Conservation (phyloP, 768 basidiomycete genomes). For the Leccinum boreale region DNA sequence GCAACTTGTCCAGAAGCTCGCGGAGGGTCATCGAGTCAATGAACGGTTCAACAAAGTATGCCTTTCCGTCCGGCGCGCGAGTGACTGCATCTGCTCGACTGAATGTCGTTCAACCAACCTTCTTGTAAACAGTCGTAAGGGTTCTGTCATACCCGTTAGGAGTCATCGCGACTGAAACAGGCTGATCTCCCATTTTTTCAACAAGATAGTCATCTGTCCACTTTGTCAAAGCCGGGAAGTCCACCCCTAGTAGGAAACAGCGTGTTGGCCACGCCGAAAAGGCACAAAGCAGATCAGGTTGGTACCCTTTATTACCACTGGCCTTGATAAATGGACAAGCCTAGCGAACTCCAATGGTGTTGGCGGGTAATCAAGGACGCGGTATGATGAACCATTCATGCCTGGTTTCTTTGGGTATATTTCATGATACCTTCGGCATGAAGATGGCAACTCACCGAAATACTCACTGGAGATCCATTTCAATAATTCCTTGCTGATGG, state of each 20-base stretch:
- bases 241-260: slow-evolving; percentile 43
- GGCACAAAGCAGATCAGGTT: background rate
- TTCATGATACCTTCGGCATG: background rate
- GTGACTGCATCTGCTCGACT: slow-evolving; percentile 79
- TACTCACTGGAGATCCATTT: slow-evolving; percentile 40
- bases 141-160: slow-evolving; percentile 66
- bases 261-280: background rate
- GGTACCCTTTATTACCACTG: slow-evolving; percentile 71
- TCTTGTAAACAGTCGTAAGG: background rate
- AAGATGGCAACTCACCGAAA: slow-evolving; percentile 19
- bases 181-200: slow-evolving; percentile 47
- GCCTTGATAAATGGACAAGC: slow-evolving; percentile 65
- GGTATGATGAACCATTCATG: slow-evolving; percentile 53
- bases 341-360: slow-evolving; percentile 66
- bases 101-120: slow-evolving; percentile 13
- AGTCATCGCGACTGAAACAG: slow-evolving; percentile 75
- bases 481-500: slow-evolving; percentile 16
- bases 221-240: slow-evolving; percentile 41
- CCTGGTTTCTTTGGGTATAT: slow-evolving; percentile 35
- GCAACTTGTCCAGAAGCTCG: slow-evolving; percentile 45
- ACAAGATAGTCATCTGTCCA: slow-evolving; percentile 71
- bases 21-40: slow-evolving; percentile 65
- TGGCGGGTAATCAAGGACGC: slow-evolving; percentile 53
- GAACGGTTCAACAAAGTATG: slow-evolving; percentile 76
- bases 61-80: slow-evolving; percentile 44